phyloP scores from a whole-genome alignment of 345 rosid genomes.

The Melaleuca alternifolia region DNA sequence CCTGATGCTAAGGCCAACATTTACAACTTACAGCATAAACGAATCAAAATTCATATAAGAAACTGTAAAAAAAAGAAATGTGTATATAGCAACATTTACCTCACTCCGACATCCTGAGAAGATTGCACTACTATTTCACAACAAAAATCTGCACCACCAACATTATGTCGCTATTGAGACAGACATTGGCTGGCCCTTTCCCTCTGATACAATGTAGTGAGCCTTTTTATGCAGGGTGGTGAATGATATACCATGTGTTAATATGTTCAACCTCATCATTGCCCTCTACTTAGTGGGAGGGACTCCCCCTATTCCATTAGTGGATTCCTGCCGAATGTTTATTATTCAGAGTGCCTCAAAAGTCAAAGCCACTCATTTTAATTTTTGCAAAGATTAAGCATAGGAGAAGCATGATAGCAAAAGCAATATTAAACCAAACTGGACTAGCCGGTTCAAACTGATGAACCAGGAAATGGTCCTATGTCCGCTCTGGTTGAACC shows the following conservation, averaged over 20 bases:
- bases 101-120: not conserved
- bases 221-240: not conserved
- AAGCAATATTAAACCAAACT: not conserved
- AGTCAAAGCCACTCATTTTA: not conserved
- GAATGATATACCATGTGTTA: not conserved
- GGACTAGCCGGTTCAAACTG: not conserved
- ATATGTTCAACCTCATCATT: not conserved
- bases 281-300: not conserved
- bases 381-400: not conserved
- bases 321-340: not conserved
- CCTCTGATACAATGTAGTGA: not conserved
- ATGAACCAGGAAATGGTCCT: not conserved
- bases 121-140: not conserved
- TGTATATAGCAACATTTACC: not conserved
- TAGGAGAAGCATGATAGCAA: not conserved
- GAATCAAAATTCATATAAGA: not conserved
- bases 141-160: not conserved
- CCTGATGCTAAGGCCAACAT: not conserved
- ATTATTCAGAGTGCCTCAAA: not conserved
- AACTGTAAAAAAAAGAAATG: not conserved
- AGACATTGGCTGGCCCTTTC: not conserved
- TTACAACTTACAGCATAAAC: not conserved
- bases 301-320: not conserved
- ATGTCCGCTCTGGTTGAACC: not conserved
- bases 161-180: not conserved